Base-by-base conservation (phyloP, 1,139 yeast species). In the Pichia sp. region DNA sequence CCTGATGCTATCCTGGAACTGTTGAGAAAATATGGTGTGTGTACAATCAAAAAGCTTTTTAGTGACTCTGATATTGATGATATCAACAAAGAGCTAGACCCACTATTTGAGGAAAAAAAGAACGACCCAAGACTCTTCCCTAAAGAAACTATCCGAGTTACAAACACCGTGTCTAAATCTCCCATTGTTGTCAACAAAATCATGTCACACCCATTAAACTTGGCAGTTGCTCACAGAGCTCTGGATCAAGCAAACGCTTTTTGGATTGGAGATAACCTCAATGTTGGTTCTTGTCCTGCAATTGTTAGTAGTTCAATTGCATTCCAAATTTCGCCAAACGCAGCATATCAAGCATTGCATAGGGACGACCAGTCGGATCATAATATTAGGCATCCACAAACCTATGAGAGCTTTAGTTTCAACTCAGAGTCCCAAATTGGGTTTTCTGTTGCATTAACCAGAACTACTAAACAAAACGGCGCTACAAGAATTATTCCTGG, bases 401-500 rank as follows among this genome's bases (percentile, higher is more conserved):
- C 53, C 30, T 45, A 54, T 14, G 61, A 59, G 38, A 54, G 56
- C 38, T 48, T 51, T 45, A 61, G 59, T 14, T 57, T 56, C 27
- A 54, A 55, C n/a, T 49, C 60, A n/a, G 70, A 67, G 50, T 57
- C 67, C 2, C 58, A 59, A 40, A 49, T 67, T 29, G 70, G 71
- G 1, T 53, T 58, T 33, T 58, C 62, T 33, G 58, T 67, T 29
- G 70, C 66, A 4, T 58, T 63, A 5, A 61, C 64, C 17, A 58
- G 55, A 31, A 57, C 67, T 4, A 67, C 69, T 5, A 60, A 59
- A 46, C 62, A 41, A 27, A 67, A 67, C 51, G 71, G 71, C n/a
- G 71, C 70, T 14, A 67, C 71, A 2, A 54, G 68, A 46, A 53
- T 67, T 14, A 63, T 66, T 51, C 69, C 70, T 14, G 67, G 67